Base-by-base conservation (phyloP, 2,329 filamentous ascomycete species). In the Setomelanomma holmii region DNA sequence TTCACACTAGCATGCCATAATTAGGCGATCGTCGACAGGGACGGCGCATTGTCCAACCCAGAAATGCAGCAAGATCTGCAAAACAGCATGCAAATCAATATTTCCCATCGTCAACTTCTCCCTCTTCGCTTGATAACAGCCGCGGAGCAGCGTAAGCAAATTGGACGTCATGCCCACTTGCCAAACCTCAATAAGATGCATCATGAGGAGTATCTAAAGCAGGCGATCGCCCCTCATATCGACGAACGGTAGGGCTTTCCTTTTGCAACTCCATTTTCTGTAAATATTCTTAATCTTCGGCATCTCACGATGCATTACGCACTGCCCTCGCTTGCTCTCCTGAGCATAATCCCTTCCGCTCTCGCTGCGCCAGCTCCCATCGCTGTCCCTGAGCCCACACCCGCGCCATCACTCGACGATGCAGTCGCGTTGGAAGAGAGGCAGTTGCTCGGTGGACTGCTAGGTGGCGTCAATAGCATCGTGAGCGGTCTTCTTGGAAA, bases 351-450 rank as follows among this genome's bases (percentile, higher is more conserved):
- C 12, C 38, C 45, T 16, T 5, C 45, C 4, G 27, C 23, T 3
- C n/a, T 54, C 5, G 42, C 53, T 42, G 53, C 53, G 5, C 53
- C 53, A 27, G 47, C 42, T 24, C 53, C 50, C 17, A 33, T 44
- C 1, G 50, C 49, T 19, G 46, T 16, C 8, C 34, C 34, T 36
- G 34, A 36, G 10, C 11, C 34, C 36, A 52, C 47, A 22, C 30
- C 53, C 5, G 51, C 51, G 4, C 44, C 54, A 14, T 49, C 50
- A 27, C 39, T 54, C 14, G 40, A 48, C 14, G 39, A 50, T 24
- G 39, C 41, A 14, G 53, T 23, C n/a, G 34, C 45, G 10, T 21
- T 63, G 4, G 43, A 59, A 34, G 53, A 63, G 21, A 53, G 58
- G 17, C 60, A 62, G 16, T 17, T 61, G 4, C 45, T 63, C n/a